Evolutionary conservation across 306 rosid genomes (phyloP), one percentile per base, ranked within the genome.

Genomic region (Sicyos edulis): DNA sequence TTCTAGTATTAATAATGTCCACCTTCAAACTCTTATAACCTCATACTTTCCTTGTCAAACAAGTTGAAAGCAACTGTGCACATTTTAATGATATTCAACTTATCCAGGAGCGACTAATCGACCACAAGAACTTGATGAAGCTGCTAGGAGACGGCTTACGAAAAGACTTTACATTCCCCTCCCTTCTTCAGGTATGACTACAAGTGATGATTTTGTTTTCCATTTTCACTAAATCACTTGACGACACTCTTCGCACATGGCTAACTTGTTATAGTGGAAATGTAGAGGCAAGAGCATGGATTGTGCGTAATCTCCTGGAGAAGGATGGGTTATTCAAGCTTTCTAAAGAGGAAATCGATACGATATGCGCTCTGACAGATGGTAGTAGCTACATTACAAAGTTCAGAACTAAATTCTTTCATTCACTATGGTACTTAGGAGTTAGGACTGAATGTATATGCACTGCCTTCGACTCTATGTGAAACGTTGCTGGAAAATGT

Each of bases 81-180:
- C 70, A 29, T 65, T 71, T 22, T 70, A 70, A 66, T 70, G 47
- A 76, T 49, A 74, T 63, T 63, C 63, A 64, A 55, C 65, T 80
- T 74, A 62, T 65, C 42, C 83, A 93, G 97, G 97, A 70, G 99
- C 99, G 59, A 91, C 97, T 51, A 93, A 93, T 79, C 92, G 96
- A 69, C 97, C 99, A 50, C 95, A 91, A 76, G 99, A 91, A 78
- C 97, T 91, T 63, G 99, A 91, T 81, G 99, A 89, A 86, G 99
- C 95, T 62, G 99, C 99, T 55, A 84, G 97, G 65, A 87, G 99
- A 85, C 88, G 95, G 71, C 99, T 91, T 57, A 82, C 95, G 24
- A 93, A 91, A 82, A 79, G 99, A 77, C 96, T 91, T 10, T 91
- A 93, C 59, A 93, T 93, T 29, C 97, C 99, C 61, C 86, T 93